Evolutionary conservation across 352 stramenopile species (phyloP), one percentile per base, ranked within the genome.

Genomic region (Aphanomyces cochlioides): DNA sequence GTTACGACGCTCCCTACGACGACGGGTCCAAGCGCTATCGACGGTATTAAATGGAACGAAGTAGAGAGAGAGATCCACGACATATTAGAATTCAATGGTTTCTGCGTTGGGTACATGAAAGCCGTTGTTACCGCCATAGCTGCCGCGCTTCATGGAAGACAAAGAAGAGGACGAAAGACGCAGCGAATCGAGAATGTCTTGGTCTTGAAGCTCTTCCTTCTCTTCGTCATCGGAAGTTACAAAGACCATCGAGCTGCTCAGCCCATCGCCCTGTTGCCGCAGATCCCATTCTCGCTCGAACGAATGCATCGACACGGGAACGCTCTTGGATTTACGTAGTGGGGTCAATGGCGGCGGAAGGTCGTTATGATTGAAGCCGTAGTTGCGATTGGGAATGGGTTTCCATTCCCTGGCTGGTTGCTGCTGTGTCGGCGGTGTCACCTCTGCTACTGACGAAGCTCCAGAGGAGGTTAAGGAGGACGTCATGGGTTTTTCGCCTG

Each of bases 201-300:
- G 15, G 41, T 67, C 59, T 13, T 56, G 21, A 7, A 67, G 59
- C 59, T 67, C 59, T 19, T 67, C 40, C 59, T 67, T 67, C 37
- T 66, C 57, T 39, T 67, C 59, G 19, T 48, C 57, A 19, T 58
- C 50, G 57, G 48, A 19, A 19, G 48, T 38, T 15, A 12, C 17
- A 28, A 37, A 38, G 15, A 38, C 39, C 38, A 58, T 17, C 50
- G 17, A 7, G 17, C 8, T 17, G 50, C 50, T 19, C 50, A 19
- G 17, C 8, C 57, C 15, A 19, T n/a, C 12, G 19, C 36, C 28
- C 41, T 38, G 57, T 19, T 38, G 12, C 13, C 19, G 19, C 3
- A 67, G 43, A 34, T 67, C 59, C 59, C 59, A 67, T 17, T 67
- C 59, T 13, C 38, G 41, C 43, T 67, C 59, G 38, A 56, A 67